A percentile compares a stretch with the other conserved stretches of the same genome.
These are phyloP conservation scores for Zygosaccharomyces bailii DNA, from an alignment of 805 yeast genomes.

Conservation along the genomic window DNA sequence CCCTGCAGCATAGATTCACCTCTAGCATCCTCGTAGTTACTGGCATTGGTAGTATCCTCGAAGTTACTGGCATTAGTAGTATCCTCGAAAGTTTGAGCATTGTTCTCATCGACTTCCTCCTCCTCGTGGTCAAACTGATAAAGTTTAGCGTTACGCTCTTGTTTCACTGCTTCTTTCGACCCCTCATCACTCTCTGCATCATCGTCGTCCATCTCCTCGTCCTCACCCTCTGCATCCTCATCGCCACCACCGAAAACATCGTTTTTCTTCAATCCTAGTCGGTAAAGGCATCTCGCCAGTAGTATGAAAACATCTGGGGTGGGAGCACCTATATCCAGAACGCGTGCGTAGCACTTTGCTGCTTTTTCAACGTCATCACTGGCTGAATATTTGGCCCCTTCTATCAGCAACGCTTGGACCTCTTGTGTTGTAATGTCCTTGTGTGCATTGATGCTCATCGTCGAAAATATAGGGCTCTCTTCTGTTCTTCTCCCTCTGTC, in stretches of 20 bases:
- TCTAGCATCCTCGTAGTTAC: slow-evolving; percentile 5
- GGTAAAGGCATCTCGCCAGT: slow-evolving; percentile 58
- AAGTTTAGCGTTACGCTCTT: slow-evolving; percentile 12
- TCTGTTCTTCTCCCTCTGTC: neutral
- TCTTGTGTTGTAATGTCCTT: slow-evolving; percentile 7
- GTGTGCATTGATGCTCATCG: neutral
- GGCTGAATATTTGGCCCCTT: slow-evolving; percentile 64
- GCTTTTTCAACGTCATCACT: slow-evolving; percentile 65
- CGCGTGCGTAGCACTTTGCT: slow-evolving; percentile 64
- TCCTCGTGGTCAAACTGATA: slow-evolving; percentile 29
- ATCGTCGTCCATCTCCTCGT: slow-evolving; percentile 25
- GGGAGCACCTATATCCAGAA: slow-evolving; percentile 33
- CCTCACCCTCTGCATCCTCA: slow-evolving; percentile 31
- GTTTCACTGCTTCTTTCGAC: slow-evolving; percentile 47
- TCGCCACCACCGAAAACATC: slow-evolving; percentile 57
- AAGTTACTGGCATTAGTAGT: slow-evolving; percentile 5
- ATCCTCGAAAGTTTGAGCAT: slow-evolving; percentile 6
- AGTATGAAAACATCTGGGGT: slow-evolving; percentile 13
- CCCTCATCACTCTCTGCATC: slow-evolving; percentile 24
- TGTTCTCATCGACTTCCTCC: slow-evolving; percentile 17
- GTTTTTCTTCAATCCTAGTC: slow-evolving; percentile 67
- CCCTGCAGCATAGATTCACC: slow-evolving; percentile 7
- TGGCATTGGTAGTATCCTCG: slow-evolving; percentile 8
- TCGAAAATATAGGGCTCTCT: neutral
- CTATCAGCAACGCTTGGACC: slow-evolving; percentile 43